Evolutionary conservation across 768 basidiomycete species (phyloP), one percentile per base, ranked within the genome.

Genomic region (Daedaleopsis sinensis): DNA sequence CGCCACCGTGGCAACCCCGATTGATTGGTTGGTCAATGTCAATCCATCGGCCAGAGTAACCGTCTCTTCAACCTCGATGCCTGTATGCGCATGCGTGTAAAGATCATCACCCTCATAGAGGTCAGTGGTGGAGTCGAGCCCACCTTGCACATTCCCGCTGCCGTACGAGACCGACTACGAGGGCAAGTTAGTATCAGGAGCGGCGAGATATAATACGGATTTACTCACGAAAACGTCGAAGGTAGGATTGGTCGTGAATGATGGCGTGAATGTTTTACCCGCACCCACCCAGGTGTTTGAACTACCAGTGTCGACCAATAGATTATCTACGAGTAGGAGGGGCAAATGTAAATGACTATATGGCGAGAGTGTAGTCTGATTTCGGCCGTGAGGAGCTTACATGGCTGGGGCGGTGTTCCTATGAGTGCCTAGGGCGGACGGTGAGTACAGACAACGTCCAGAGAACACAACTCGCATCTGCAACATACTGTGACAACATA

Each of bases 11-110:
- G 79, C 78, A 16, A 79, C 77, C 32, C 80, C 80, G 27, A 81
- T 79, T 2, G 74, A 78, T 58, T 82, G 81, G 23, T 77, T 73
- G 35, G 70, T 57, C 52, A 82, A 78, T 11, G 78, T 74, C 21
- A 82, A 75, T 1, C 63, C 70, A 0, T 71, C 35, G 24, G 46
- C 74, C 48, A 85, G 70, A 19, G 78, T 73, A 48, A 84, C 76
- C 52, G 73, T 72, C 53, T 85, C 84, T 19, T 49, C 13, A 16
- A 59, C 54, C 37, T 64, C 65, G 0, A 13, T 0, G 16, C 66
- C 68, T 69, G 16, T 16, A 36, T 13, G 6, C 16, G 18, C 15
- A 10, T 32, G 3, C 27, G 4, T 7, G 27, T 32, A 7, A 5
- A 10, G 36, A 6, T 6, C 12, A 19, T 38, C 5, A 53, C 12